phyloP scores from a whole-genome alignment of 495 filamentous ascomycete genomes.

The Trichoderma gamsii region DNA sequence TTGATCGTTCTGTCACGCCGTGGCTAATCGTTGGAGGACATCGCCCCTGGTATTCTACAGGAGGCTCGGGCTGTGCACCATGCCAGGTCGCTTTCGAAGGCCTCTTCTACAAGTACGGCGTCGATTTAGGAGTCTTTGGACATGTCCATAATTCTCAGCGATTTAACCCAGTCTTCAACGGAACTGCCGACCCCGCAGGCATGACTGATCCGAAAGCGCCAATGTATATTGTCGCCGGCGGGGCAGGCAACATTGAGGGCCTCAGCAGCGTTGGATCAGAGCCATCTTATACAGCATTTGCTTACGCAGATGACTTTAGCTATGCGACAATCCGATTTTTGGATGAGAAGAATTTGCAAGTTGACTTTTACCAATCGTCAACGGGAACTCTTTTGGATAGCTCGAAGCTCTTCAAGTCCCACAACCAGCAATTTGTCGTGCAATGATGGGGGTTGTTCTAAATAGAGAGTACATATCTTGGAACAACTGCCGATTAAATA shows the following conservation, averaged over 20 bases:
- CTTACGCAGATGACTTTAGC: constrained; percentile 3
- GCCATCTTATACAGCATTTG: constrained; percentile 1
- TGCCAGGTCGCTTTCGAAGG: constrained; percentile 56
- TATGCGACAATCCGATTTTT: neutral
- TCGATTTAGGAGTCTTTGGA: constrained; percentile 56
- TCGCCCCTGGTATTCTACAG: constrained; percentile 53
- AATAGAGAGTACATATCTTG: neutral
- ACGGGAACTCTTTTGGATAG: constrained; percentile 5
- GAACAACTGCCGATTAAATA: too few species aligned
- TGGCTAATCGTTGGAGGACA: constrained; percentile 58
- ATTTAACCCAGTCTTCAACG: constrained; percentile 31
- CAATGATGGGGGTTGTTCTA: neutral
- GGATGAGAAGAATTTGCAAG: constrained; percentile 5
- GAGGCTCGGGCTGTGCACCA: constrained; percentile 32
- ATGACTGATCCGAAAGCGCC: constrained; percentile 49
- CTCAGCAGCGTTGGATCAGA: neutral
- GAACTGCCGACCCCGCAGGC: constrained; percentile 38
- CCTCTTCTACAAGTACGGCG: constrained; percentile 52
- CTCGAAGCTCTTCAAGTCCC: constrained; percentile 10
- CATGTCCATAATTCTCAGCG: constrained; percentile 42
- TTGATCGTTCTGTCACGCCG: constrained; percentile 45
- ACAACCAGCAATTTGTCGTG: constrained; percentile 1
- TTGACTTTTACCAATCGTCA: constrained; percentile 8
- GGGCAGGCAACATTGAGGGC: constrained; percentile 17
- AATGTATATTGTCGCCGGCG: constrained; percentile 50